Evolutionary conservation across 2,329 filamentous ascomycete genomes (phyloP).

Genomic region (Ophiosphaerella herpotricha): DNA sequence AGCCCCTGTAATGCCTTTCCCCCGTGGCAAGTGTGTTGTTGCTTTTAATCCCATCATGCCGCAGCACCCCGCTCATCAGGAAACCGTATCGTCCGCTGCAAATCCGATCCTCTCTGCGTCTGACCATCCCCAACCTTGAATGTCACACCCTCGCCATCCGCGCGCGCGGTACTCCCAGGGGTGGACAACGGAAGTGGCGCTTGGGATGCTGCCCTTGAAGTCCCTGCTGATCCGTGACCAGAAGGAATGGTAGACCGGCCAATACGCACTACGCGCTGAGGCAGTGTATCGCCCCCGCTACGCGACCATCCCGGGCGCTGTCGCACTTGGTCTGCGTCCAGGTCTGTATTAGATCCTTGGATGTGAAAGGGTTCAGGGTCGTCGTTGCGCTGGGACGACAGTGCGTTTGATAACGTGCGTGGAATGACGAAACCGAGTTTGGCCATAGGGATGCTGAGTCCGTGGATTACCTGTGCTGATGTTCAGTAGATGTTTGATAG

Average conservation of each 20-base stretch:
- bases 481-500: constrained; percentile 1
- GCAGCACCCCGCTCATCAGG: constrained; percentile 25
- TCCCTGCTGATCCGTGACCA: constrained; percentile 12
- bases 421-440: constrained; percentile 68
- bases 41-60: not conserved
- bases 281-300: constrained; percentile 26
- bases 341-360: constrained; percentile 12
- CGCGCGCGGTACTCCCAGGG: constrained; percentile 8
- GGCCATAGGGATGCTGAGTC: constrained; percentile 77
- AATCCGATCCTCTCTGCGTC: constrained; percentile 3
- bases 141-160: constrained; percentile 4
- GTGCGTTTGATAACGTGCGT: constrained; percentile 62
- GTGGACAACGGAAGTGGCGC: constrained; percentile 8
- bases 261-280: constrained; percentile 39
- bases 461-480: constrained; percentile 69
- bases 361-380: constrained; percentile 40
- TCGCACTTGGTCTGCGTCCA: constrained; percentile 31
- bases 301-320: constrained; percentile 29
- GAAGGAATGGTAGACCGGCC: constrained; percentile 41
- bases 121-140: not conserved
- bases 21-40: no score
- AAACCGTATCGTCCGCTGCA: constrained; percentile 35
- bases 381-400: constrained; percentile 25
- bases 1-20: no score
- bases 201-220: constrained; percentile 12